These are phyloP conservation scores for Penicillium coprophilum DNA, from an alignment of 495 filamentous ascomycete species.

Conservation along the genomic window DNA sequence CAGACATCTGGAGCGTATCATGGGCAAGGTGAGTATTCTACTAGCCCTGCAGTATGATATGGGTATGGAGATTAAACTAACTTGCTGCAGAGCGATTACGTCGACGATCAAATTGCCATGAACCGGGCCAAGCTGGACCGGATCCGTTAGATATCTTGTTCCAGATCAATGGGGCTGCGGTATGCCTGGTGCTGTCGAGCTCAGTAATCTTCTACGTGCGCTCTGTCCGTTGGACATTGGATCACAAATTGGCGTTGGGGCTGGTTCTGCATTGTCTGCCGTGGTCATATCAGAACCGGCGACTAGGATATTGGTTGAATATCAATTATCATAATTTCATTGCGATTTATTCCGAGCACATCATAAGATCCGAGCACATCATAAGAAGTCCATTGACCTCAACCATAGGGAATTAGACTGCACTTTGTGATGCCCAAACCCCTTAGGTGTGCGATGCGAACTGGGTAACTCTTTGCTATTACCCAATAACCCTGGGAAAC, in stretches of 20 bases:
- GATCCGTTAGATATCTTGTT: conserved; percentile 45
- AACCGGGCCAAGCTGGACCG: conserved; percentile 65
- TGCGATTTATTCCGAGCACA: background rate
- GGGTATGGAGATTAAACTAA: conserved; percentile 27
- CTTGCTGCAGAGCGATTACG: conserved; percentile 57
- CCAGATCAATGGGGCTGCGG: conserved; percentile 19
- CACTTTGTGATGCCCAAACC: too few relatives aligned
- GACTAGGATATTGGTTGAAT: conserved; percentile 9
- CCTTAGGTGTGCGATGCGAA: background rate
- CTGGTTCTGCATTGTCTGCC: conserved; percentile 10
- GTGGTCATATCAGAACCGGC: conserved; percentile 2
- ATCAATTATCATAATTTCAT: conserved; percentile 11
- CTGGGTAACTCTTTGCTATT: background rate
- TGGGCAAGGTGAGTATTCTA: conserved; percentile 56
- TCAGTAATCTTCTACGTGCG: conserved; percentile 19
- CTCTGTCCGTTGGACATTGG: conserved; percentile 12
- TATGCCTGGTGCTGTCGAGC: conserved; percentile 39
- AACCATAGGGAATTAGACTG: background rate
- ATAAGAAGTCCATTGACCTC: background rate
- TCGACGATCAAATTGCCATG: conserved; percentile 70
- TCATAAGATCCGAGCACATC: background rate
- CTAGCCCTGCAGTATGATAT: background rate
- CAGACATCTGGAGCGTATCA: conserved; percentile 69
- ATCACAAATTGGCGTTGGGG: conserved; percentile 28
- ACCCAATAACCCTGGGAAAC: background rate